A percentile compares a stretch with the other conserved stretches of the same genome.
phyloP scores from a whole-genome alignment of 768 basidiomycete genomes.

The Mrakia blollopis region DNA sequence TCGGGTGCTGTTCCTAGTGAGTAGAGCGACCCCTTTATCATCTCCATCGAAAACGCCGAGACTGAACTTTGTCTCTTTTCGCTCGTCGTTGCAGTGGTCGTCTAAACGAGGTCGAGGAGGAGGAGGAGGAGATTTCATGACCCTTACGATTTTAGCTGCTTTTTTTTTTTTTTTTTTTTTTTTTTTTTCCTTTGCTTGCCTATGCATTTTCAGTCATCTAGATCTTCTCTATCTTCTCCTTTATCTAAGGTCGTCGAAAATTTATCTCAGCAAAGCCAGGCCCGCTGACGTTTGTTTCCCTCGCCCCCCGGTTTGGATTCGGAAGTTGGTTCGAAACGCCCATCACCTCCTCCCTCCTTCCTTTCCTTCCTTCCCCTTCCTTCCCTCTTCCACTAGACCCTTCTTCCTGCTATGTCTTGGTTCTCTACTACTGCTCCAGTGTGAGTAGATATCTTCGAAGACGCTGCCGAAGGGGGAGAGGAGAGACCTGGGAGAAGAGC shows the following conservation, averaged over 20 bases:
- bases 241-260: too few relatives aligned
- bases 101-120: not conserved
- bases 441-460: too few relatives aligned
- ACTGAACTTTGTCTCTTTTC: not conserved
- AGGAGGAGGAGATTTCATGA: not conserved
- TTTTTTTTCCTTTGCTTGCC: not conserved
- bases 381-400: not conserved
- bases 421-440: conserved; percentile 22
- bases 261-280: too few relatives aligned
- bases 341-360: not conserved
- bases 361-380: not conserved
- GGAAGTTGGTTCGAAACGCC: not conserved
- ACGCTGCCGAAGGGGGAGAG: not conserved
- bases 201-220: too few relatives aligned
- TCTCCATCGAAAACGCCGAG: not conserved
- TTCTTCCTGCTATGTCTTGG: conserved; percentile 13
- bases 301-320: not conserved
- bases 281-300: not conserved
- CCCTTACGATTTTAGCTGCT: not conserved
- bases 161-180: too few relatives aligned
- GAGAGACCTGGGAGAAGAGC: not conserved
- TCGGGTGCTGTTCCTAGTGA: not conserved
- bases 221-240: not conserved
- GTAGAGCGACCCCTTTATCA: not conserved
- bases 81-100: not conserved